Evolutionary conservation across 352 stramenopile species (phyloP), one percentile per base, ranked within the genome.

Genomic region (Phytophthora ohioensis): DNA sequence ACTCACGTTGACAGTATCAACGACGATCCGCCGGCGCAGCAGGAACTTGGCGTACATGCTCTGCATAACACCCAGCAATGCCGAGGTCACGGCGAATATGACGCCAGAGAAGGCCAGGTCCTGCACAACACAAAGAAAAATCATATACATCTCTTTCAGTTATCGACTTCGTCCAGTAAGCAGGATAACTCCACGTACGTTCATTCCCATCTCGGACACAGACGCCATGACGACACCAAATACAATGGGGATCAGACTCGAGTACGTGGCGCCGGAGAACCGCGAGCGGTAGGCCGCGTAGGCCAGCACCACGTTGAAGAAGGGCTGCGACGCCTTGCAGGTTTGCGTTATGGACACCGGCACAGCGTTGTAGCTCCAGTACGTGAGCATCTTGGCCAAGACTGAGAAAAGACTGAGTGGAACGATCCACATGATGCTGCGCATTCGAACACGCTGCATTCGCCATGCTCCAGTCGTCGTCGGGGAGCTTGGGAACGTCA

Each of bases 31-130:
- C 32, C 85, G 91, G 35, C 89, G 86, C 27, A 96, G 71, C 7
- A 96, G 71, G 51, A 91, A 95, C 71, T 96, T 96, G 57, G 89
- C 85, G 55, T 93, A 96, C 89, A 96, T 96, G 68, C 89, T 96
- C 69, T 92, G 85, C 78, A 96, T 89, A 21, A 96, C 89, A 38
- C 89, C 87, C 30, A 94, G 75, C 49, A 96, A 63, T 7, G 89
- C 85, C 12, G 89, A 92, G 30, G 75, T 83, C 3, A 95, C 74
- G 10, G 89, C 89, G 61, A 93, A 95, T 45, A 92, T 71, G 12
- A 83, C 69, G 11, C 89, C 89, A 4, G 80, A 78, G 46, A 91
- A 77, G 0, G 87, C 89, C 35, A 96, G 71, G 35, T 94, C 74
- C 87, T 94, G 42, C 11, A 73, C 12, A 73, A 27, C 45, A 43